phyloP scores from a whole-genome alignment of 208 protist species.

The Sergeia podlipaevii region DNA sequence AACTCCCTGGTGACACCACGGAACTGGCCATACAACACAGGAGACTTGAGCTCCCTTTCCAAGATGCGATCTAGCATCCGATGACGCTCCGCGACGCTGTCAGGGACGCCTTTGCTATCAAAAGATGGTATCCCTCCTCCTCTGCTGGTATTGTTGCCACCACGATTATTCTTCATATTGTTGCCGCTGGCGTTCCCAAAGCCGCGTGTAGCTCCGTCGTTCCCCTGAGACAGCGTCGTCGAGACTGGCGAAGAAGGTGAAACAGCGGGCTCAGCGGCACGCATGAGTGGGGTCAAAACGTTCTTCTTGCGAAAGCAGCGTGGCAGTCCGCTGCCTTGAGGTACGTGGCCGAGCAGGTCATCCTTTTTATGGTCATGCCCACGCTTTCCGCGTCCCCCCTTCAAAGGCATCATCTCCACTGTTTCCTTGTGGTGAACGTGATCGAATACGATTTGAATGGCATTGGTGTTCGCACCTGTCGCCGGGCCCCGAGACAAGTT shows the following conservation, averaged over 20 bases:
- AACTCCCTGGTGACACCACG: constrained; percentile 51
- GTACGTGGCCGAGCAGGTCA: constrained; percentile 17
- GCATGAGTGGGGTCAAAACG: constrained; percentile 20
- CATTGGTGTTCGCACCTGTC: constrained; percentile 58
- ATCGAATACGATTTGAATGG: constrained; percentile 77
- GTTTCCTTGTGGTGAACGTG: constrained; percentile 52
- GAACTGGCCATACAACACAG: constrained; percentile 37
- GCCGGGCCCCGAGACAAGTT: no score
- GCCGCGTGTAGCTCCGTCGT: no score
- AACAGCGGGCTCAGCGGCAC: background rate
- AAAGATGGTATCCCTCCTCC: no score
- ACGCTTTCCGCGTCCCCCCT: constrained; percentile 7
- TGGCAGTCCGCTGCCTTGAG: constrained; percentile 42
- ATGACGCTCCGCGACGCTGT: constrained; percentile 27
- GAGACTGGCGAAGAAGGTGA: no score
- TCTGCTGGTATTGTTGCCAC: constrained; percentile 23
- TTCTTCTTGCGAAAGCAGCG: constrained; percentile 24
- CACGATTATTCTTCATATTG: constrained; percentile 25
- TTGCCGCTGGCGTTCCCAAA: background rate
- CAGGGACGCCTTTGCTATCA: constrained; percentile 29
- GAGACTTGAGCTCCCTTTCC: constrained; percentile 27
- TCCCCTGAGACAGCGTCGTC: no score
- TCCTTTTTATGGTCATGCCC: background rate
- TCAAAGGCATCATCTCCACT: constrained; percentile 51
- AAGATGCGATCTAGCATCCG: constrained; percentile 39